Conservation (phyloP, 2,329 filamentous ascomycete genomes). For the Pseudogymnoascus sp. region DNA sequence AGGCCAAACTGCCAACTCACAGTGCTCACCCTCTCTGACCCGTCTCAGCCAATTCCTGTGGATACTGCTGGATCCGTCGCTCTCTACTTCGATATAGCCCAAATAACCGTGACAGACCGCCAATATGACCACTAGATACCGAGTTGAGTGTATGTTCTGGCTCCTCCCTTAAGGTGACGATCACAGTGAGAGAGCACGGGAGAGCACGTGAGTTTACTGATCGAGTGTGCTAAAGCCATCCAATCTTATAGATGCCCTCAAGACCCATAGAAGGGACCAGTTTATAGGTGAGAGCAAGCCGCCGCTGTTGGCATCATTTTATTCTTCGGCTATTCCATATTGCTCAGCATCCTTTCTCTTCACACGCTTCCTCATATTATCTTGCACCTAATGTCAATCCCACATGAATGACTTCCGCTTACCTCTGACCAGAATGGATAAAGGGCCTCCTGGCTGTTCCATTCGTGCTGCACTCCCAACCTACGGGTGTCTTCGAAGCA, state of each 20-base stretch:
- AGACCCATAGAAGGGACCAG: slow-evolving; percentile 87
- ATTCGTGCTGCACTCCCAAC: slow-evolving; percentile 93
- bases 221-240: background rate
- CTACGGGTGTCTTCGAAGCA: slow-evolving; percentile 73
- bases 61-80: background rate
- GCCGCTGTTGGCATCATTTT: background rate
- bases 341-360: background rate
- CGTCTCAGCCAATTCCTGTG: background rate
- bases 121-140: slow-evolving; percentile 53
- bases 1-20: background rate
- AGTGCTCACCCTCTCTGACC: background rate
- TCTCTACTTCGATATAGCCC: background rate
- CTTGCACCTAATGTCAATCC: background rate
- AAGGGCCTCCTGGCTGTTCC: slow-evolving; percentile 90
- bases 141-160: slow-evolving; percentile 60
- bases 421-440: slow-evolving; percentile 67
- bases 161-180: background rate
- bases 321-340: background rate
- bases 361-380: background rate
- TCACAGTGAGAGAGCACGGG: slow-evolving; percentile 7
- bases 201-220: slow-evolving; percentile 13
- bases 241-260: slow-evolving; percentile 45
- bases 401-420: slow-evolving; percentile 3
- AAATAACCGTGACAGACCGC: background rate
- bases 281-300: slow-evolving; percentile 54